A percentile compares a stretch with the other conserved stretches of the same genome.
Evolutionary conservation across 1,284 basidiomycete genomes (phyloP).

Genomic region (Moniliophthora roreri): DNA sequence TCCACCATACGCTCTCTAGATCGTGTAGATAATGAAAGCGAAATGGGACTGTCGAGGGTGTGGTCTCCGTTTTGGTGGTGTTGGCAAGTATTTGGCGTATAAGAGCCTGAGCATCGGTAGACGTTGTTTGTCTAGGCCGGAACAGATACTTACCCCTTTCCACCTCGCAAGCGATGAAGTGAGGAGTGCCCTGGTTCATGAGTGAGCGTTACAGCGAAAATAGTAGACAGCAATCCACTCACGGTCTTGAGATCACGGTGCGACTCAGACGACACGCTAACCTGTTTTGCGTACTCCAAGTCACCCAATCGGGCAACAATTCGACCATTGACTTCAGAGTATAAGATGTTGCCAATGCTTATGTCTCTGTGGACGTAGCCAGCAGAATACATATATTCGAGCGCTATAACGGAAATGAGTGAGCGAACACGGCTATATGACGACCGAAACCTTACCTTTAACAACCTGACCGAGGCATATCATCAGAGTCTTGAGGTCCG

Average conservation of each 20-base stretch:
- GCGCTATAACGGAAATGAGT: slow-evolving; percentile 1
- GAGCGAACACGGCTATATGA: too few relatives aligned
- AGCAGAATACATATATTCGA: neutral
- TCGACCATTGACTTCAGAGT: neutral
- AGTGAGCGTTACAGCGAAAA: neutral
- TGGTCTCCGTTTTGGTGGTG: neutral
- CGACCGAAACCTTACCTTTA: too few relatives aligned
- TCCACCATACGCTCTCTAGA: slow-evolving; percentile 6
- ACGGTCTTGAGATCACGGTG: neutral
- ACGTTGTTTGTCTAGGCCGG: neutral
- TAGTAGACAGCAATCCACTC: neutral
- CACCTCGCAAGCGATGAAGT: slow-evolving; percentile 7
- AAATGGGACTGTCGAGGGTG: neutral
- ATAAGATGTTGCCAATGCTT: slow-evolving; percentile 5
- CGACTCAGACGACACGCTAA: neutral
- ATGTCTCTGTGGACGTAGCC: slow-evolving; percentile 9
- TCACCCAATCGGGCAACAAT: slow-evolving; percentile 1
- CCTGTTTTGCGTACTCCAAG: slow-evolving; percentile 3
- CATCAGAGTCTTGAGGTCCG: too few relatives aligned
- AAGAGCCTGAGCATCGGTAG: neutral
- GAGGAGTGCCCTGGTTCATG: neutral
- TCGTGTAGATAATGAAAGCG: slow-evolving; percentile 6
- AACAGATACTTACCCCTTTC: neutral
- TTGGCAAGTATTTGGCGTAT: neutral
- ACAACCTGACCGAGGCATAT: too few relatives aligned